phyloP scores from a whole-genome alignment of 495 filamentous ascomycete genomes.

The Sporormia fimetaria region DNA sequence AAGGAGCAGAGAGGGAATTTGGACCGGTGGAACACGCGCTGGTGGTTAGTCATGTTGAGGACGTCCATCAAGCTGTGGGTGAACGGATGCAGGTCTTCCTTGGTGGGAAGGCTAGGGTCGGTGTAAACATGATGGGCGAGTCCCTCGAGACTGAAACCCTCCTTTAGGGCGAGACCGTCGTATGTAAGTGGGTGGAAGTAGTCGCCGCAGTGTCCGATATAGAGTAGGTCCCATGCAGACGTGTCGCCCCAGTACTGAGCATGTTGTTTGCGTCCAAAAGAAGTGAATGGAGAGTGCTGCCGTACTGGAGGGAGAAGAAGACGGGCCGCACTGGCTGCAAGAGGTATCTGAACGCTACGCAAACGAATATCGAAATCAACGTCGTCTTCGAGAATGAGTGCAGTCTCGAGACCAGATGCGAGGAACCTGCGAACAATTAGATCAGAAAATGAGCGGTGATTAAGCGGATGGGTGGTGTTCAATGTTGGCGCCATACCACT shows the following conservation, averaged over 20 bases:
- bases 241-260: slow-evolving; percentile 29
- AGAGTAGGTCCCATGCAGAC: slow-evolving; percentile 35
- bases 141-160: slow-evolving; percentile 14
- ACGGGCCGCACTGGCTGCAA: slow-evolving; percentile 27
- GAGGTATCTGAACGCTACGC: slow-evolving; percentile 28
- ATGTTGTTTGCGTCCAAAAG: slow-evolving; percentile 6
- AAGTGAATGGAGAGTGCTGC: slow-evolving; percentile 5
- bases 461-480: neutral
- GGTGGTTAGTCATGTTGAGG: slow-evolving; percentile 24
- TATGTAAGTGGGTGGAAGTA: slow-evolving; percentile 20
- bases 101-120: slow-evolving; percentile 23
- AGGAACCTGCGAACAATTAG: slow-evolving; percentile 29
- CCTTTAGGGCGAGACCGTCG: slow-evolving; percentile 18
- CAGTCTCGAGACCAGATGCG: slow-evolving; percentile 35
- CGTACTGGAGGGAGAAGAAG: slow-evolving; percentile 12
- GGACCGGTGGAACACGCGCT: slow-evolving; percentile 34
- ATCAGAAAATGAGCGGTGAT: slow-evolving; percentile 2
- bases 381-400: slow-evolving; percentile 39
- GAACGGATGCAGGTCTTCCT: slow-evolving; percentile 26
- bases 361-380: slow-evolving; percentile 39
- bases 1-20: slow-evolving; percentile 38
- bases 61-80: slow-evolving; percentile 24
- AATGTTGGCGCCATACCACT: slow-evolving; percentile 16
- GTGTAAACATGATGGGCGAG: slow-evolving; percentile 23
- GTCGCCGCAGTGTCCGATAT: slow-evolving; percentile 37